Evolutionary conservation across 306 rosid species (phyloP), one percentile per base, ranked within the genome.

Genomic region (Herpetospermum pedunculosum): DNA sequence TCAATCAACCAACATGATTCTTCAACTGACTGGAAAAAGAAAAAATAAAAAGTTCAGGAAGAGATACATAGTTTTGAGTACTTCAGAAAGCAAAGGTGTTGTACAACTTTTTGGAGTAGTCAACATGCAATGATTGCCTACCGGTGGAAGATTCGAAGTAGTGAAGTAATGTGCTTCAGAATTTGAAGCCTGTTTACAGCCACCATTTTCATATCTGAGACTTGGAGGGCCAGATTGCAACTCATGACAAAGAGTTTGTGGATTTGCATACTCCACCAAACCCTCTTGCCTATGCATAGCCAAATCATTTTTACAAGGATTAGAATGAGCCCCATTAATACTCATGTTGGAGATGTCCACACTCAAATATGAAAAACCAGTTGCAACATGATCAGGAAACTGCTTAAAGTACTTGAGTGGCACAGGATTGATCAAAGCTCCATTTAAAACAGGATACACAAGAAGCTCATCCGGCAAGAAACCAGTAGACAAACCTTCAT

Each of bases 401-500:
- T 83, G 91, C 79, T 89, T 89, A 82, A 94, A 94, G 69, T 86
- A 94, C 80, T 88, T 88, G 87, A 94, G 79, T n/a, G 99, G 99
- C 46, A 91, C 90, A 49, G 99, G 80, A 79, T 80, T 85, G 83
- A 80, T 77, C 73, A 88, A 63, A 21, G 92, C 41, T 46, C 92
- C 96, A 76, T 85, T 88, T 52, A 87, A 71, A 69, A 91, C 71
- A 28, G 96, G 99, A 86, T 94, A 94, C 16, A 94, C 97, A 29
- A 84, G 90, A 85, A 94, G 99, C 75, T 88, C 97, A 28, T 85
- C 86, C 0, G 99, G 99, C 92, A 94, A 81, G 84, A 91, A 94
- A 37, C 97, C 96, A 38, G 95, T 77, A 49, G 90, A 86, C 73
- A 94, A 78, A 62, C 99, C 99, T 80, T 89, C 92, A 18, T 80